Evolutionary conservation across 108 stramenopile species (phyloP).

Genomic region (Nannochloropsis gaditana): DNA sequence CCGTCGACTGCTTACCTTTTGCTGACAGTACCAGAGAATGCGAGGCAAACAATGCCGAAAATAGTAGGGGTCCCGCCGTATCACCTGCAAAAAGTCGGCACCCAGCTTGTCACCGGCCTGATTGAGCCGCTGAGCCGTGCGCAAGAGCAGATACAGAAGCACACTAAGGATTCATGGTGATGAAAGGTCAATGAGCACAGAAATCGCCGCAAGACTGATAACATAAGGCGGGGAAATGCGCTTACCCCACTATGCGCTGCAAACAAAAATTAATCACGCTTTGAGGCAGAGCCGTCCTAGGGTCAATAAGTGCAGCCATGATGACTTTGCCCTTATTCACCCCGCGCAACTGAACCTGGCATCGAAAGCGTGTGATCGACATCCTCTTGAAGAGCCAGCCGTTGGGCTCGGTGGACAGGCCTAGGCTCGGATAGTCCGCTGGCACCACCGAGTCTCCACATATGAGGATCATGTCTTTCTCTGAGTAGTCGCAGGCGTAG

Average conservation of each 20-base stretch:
- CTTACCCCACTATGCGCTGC: neutral
- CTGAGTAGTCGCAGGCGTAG: neutral
- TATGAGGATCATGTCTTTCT: slow-evolving; percentile 9
- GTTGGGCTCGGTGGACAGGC: neutral
- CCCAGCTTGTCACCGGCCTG: neutral
- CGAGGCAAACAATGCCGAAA: neutral
- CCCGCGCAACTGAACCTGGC: slow-evolving; percentile 16
- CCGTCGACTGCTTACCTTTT: neutral
- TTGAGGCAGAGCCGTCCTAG: slow-evolving; percentile 13
- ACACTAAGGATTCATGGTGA: neutral
- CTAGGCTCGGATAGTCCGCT: neutral
- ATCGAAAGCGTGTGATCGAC: slow-evolving; percentile 10
- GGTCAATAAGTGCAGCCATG: slow-evolving; percentile 1
- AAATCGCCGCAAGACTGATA: neutral
- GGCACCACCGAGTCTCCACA: neutral
- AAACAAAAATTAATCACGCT: slow-evolving; percentile 10
- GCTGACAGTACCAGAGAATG: slow-evolving; percentile 20
- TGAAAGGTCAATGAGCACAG: neutral
- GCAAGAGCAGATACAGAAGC: neutral
- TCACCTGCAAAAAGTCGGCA: neutral
- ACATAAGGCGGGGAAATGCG: neutral
- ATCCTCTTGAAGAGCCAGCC: neutral
- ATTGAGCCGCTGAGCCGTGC: neutral
- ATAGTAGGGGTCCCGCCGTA: neutral
- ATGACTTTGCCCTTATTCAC: neutral